Evolutionary conservation across 2,329 filamentous ascomycete genomes (phyloP), one percentile per base, ranked within the genome.

Genomic region (Fusarium sp.): DNA sequence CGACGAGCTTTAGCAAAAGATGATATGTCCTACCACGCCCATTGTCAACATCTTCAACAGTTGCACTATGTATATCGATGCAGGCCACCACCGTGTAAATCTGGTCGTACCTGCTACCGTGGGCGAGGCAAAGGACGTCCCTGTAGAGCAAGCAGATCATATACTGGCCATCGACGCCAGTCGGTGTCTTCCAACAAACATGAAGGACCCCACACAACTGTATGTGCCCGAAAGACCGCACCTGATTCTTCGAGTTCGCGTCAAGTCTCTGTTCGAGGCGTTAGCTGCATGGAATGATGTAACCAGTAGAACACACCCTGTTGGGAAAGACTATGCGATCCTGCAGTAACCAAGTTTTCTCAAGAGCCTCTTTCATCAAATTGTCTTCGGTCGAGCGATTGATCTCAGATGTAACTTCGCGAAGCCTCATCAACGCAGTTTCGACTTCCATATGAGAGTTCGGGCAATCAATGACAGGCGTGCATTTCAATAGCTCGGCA

Each of bases 101-200:
- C 23, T 88, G 86, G 48, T 89, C 88, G n/a, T 85, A 83, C 63
- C 88, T 90, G 46, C 87, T 85, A 16, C 88, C 86, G 12, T 86
- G 88, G 10, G 93, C 93, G 42, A 98, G 85, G 56, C 97, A 87
- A 3, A 98, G 80, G 68, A 92, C 91, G 53, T 93, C 88, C 51
- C 89, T 89, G 79, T 97, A 98, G n/a, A 98, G 83, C 18, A 94
- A 85, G 71, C 92, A 94, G 41, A 95, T 88, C 86, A 97, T 90
- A 79, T 97, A 98, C 69, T 90, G 87, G 8, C 94, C 95, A 46
- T 88, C 86, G 20, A 93, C 87, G 13, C 86, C 85, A 12, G 89
- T 86, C 47, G 85, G 85, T 2, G 88, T 90, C 75, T 96, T 92
- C 85, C 94, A 98, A 55, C 93, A 92, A 61, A 93, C 87, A 78